Evolutionary conservation across 1,284 basidiomycete genomes (phyloP).

Genomic region (Trametes sp.): DNA sequence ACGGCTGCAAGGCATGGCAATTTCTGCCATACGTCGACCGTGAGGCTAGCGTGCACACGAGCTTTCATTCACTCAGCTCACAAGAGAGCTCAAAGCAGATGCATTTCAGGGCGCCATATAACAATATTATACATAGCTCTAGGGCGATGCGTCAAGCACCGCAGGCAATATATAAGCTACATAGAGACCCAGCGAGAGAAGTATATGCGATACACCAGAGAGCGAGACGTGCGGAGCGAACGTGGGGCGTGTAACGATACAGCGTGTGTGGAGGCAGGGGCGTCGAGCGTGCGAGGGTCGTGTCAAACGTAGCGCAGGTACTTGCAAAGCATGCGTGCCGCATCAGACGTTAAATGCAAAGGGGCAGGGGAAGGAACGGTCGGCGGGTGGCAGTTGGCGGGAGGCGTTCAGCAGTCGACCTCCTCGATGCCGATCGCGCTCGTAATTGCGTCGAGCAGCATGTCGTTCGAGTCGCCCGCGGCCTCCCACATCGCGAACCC

Average conservation of each 20-base stretch:
- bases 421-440: constrained; percentile 35
- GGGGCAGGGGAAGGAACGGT: neutral
- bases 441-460: constrained; percentile 61
- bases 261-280: constrained; percentile 22
- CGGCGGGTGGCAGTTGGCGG: too few species aligned
- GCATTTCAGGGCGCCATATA: neutral
- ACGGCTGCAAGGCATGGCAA: too few species aligned
- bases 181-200: constrained; percentile 10
- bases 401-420: constrained; percentile 32
- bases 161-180: constrained; percentile 29
- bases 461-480: constrained; percentile 63
- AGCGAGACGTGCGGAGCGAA: constrained; percentile 19
- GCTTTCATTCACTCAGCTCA: too few species aligned
- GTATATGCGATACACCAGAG: constrained; percentile 19
- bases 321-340: constrained; percentile 14
- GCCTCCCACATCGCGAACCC: constrained; percentile 74
- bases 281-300: constrained; percentile 22
- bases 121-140: constrained; percentile 22
- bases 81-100: too few species aligned
- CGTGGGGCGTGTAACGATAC: constrained; percentile 26
- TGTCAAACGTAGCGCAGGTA: constrained; percentile 19
- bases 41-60: too few species aligned
- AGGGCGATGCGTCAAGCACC: constrained; percentile 28
- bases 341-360: constrained; percentile 6
- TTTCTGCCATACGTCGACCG: too few species aligned